Percentiles rank a stretch among this genome's conserved stretches.
Conservation (phyloP, 208 protist species). For the Phytomonas francai region DNA sequence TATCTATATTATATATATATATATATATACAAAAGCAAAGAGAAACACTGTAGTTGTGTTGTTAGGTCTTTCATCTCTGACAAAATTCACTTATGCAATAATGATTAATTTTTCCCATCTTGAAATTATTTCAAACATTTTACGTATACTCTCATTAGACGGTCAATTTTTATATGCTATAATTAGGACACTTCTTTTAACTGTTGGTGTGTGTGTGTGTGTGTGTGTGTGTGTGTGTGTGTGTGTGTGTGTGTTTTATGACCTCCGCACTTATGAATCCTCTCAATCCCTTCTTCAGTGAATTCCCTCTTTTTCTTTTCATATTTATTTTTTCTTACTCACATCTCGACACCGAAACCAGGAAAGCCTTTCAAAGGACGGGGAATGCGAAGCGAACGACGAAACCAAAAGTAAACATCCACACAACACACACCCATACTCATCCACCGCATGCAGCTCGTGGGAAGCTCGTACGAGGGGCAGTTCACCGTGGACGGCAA, state of each 20-base stretch:
- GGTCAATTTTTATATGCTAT: too few species aligned
- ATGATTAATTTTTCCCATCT: background rate
- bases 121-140: background rate
- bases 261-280: background rate
- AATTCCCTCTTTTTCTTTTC: background rate
- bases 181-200: background rate
- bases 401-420: too few species aligned
- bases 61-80: background rate
- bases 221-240: constrained; percentile 8
- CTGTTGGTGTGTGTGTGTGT: constrained; percentile 10
- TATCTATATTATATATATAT: background rate
- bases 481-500: constrained; percentile 49
- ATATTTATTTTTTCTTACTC: constrained; percentile 2
- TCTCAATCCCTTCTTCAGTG: background rate
- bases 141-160: too few species aligned
- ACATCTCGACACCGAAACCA: too few species aligned
- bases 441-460: constrained; percentile 26
- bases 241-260: background rate
- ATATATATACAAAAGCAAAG: constrained; percentile 1
- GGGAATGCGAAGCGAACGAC: too few species aligned
- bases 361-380: too few species aligned
- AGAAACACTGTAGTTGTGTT: too few species aligned
- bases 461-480: constrained; percentile 54
- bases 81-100: background rate
- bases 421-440: too few species aligned